Percentiles rank a stretch among this genome's conserved stretches.
Evolutionary conservation across 164 flowering plant species (phyloP).

Genomic region (Tetracentron sinense): DNA sequence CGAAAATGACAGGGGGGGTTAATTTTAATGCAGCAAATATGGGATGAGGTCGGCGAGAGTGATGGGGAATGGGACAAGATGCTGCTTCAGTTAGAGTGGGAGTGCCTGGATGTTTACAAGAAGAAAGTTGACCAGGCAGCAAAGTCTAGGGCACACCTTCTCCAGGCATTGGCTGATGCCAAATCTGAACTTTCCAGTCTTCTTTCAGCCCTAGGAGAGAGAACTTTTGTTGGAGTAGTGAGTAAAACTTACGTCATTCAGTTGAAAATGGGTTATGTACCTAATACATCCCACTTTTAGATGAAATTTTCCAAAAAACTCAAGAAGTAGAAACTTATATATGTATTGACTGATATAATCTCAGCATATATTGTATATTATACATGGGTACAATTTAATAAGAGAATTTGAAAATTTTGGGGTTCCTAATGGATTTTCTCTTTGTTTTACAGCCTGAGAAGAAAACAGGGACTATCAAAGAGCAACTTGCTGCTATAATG

Average conservation of each 20-base stretch:
- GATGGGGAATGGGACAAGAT: conserved; percentile 87
- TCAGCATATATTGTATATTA: not conserved
- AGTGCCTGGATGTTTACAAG: conserved; percentile 94
- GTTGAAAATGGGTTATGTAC: too few relatives aligned
- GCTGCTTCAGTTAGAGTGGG: conserved; percentile 91
- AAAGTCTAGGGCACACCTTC: conserved; percentile 76
- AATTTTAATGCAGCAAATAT: conserved; percentile 68
- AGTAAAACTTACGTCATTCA: too few relatives aligned
- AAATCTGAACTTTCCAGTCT: conserved; percentile 65
- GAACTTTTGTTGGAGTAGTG: conserved; percentile 58
- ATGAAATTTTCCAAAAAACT: not conserved
- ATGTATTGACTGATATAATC: not conserved
- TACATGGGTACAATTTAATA: too few relatives aligned
- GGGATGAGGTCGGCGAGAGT: conserved; percentile 97
- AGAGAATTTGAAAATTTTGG: too few relatives aligned
- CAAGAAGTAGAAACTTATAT: not conserved
- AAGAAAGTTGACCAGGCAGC: conserved; percentile 89
- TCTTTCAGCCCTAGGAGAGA: conserved; percentile 82
- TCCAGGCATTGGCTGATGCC: conserved; percentile 78
- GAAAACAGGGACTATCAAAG: conserved; percentile 80
- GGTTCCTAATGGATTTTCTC: conserved; percentile 8
- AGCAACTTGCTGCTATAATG: conserved; percentile 84
- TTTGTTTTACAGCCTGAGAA: conserved; percentile 62
- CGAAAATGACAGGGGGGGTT: too few relatives aligned
- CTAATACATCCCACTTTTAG: too few relatives aligned